These are phyloP conservation scores for Graphilbum fragrans DNA, from an alignment of 2,329 filamentous ascomycete genomes.

Conservation along the genomic window DNA sequence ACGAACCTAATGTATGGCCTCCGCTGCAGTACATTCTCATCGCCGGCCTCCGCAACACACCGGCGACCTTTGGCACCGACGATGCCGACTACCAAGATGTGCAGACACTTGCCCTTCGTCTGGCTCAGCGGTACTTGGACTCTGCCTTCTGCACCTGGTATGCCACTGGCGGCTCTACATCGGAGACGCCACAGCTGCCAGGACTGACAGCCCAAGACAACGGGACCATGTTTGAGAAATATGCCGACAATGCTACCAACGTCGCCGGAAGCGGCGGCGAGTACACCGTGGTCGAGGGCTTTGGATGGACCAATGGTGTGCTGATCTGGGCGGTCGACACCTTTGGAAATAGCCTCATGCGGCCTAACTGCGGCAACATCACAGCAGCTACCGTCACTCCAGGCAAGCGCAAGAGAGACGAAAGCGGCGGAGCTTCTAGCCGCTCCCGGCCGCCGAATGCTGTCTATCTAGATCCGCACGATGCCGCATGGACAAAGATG, in stretches of 20 bases:
- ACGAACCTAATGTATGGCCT: constrained; percentile 60
- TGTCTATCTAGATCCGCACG: constrained; percentile 31
- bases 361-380: constrained; percentile 43
- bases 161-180: constrained; percentile 51
- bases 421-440: background rate
- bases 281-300: constrained; percentile 58
- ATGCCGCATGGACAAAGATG: constrained; percentile 35
- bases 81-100: constrained; percentile 42
- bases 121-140: constrained; percentile 56
- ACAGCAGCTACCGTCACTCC: constrained; percentile 24
- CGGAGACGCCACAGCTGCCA: constrained; percentile 34
- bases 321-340: constrained; percentile 53
- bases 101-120: constrained; percentile 40
- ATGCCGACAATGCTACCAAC: constrained; percentile 46
- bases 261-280: constrained; percentile 53
- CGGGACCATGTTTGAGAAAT: constrained; percentile 62
- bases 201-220: constrained; percentile 28
- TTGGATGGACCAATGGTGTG: constrained; percentile 60
- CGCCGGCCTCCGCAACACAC: constrained; percentile 46
- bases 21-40: constrained; percentile 54
- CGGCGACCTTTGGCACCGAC: constrained; percentile 38
- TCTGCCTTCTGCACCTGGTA: constrained; percentile 60
- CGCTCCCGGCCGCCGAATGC: constrained; percentile 20
- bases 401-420: constrained; percentile 15
- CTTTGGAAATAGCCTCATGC: constrained; percentile 41